Conservation (phyloP, 305 asterid species). For the Rubia peregrina region DNA sequence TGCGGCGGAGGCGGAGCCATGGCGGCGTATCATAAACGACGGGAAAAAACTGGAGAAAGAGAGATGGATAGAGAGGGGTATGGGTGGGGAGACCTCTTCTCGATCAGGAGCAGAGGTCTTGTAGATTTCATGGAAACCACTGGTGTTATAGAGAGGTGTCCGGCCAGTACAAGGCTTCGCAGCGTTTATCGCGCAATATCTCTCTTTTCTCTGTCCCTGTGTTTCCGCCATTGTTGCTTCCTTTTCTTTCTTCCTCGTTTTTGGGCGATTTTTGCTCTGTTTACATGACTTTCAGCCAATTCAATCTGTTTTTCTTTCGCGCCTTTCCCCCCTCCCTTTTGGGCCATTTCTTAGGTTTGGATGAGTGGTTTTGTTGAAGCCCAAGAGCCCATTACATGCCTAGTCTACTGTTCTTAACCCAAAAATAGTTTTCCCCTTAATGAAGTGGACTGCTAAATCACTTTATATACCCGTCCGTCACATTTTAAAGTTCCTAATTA, state of each 20-base stretch:
- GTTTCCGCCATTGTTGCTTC: background rate
- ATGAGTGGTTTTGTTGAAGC: no score
- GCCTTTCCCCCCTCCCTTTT: no score
- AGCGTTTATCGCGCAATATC: background rate
- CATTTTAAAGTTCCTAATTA: no score
- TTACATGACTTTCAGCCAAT: no score
- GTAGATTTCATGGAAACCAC: conserved; percentile 12
- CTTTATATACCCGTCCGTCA: no score
- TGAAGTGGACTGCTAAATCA: no score
- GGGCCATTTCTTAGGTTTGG: no score
- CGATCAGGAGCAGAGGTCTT: conserved; percentile 3
- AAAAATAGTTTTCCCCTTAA: no score
- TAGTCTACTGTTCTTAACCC: no score
- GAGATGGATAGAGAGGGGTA: background rate
- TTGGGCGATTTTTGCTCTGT: background rate
- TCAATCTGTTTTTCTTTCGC: no score
- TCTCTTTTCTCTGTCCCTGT: background rate
- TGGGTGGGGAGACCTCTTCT: conserved; percentile 6
- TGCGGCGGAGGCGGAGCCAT: conserved; percentile 3
- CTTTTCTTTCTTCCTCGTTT: no score
- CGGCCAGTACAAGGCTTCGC: background rate
- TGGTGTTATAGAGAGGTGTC: conserved; percentile 12
- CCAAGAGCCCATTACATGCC: no score
- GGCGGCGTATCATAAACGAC: background rate
- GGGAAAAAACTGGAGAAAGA: background rate